Conservation (phyloP, 257 asterid species). For the Solanum peruvianum region DNA sequence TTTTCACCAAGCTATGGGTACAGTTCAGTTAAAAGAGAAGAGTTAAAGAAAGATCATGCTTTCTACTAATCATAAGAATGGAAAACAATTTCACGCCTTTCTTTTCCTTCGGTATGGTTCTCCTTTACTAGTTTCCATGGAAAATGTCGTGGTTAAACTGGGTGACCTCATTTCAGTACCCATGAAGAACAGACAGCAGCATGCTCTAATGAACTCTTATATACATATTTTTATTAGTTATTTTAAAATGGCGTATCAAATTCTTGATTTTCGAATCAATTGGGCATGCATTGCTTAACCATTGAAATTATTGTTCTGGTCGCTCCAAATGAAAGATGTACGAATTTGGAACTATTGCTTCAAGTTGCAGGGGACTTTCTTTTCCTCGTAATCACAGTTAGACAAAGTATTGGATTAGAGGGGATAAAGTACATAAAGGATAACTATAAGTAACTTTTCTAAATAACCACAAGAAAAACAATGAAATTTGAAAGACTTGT, state of each 20-base stretch:
- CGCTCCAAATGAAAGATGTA: neutral
- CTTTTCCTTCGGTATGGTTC: neutral
- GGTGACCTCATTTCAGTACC: neutral
- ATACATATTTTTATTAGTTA: neutral
- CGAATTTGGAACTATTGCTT: neutral
- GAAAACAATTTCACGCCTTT: neutral
- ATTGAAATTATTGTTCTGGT: neutral
- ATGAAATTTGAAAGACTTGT: neutral
- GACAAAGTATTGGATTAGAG: neutral
- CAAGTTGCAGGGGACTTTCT: neutral
- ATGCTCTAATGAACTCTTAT: neutral
- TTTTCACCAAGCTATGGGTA: neutral
- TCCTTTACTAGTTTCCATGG: neutral
- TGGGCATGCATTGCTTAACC: neutral
- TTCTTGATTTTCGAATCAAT: neutral
- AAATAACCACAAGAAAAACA: neutral
- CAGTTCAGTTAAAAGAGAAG: neutral
- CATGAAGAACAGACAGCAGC: neutral
- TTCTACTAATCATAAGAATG: neutral
- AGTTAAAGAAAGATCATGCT: neutral
- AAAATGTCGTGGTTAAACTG: neutral
- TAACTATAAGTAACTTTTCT: neutral
- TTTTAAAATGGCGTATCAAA: neutral
- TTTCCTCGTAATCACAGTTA: neutral
- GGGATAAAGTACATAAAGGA: neutral